Conservation (phyloP, 1,284 basidiomycete species). For the Papiliotrema fonsecae region DNA sequence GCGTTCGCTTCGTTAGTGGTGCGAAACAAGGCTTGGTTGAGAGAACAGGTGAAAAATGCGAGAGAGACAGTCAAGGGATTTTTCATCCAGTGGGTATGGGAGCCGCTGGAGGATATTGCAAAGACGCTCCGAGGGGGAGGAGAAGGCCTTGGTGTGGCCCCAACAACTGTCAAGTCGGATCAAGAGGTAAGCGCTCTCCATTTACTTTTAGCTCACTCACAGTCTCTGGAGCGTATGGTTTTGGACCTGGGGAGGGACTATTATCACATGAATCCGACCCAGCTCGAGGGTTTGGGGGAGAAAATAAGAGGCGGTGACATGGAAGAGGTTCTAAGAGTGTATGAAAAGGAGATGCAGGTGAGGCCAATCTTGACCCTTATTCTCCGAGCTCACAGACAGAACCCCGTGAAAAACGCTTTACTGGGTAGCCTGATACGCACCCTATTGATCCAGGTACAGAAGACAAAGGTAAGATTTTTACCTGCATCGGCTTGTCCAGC, state of each 20-base stretch:
- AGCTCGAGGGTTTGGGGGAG: conserved; percentile 61
- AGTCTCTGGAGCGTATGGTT: conserved; percentile 93
- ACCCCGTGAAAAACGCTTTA: conserved; percentile 74
- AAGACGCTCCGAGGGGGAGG: conserved; percentile 63
- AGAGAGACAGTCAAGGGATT: conserved; percentile 70
- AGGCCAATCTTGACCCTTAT: conserved; percentile 10
- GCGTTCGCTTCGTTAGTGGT: conserved; percentile 19
- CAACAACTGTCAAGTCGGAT: conserved; percentile 45
- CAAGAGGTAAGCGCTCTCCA: conserved; percentile 26
- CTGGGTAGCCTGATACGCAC: conserved; percentile 78
- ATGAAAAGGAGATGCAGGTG: conserved; percentile 83
- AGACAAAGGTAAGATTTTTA: conserved; percentile 69
- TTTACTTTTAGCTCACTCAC: conserved; percentile 5
- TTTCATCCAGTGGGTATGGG: conserved; percentile 76
- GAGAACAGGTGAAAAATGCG: conserved; percentile 58
- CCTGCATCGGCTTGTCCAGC: conserved; percentile 1
- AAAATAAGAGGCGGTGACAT: conserved; percentile 78
- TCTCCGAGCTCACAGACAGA: conserved; percentile 33
- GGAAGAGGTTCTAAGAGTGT: conserved; percentile 79
- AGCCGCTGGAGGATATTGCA: conserved; percentile 76
- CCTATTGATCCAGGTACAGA: conserved; percentile 90
- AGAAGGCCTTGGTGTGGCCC: conserved; percentile 52
- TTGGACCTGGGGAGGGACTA: conserved; percentile 77
- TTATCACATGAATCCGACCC: conserved; percentile 51
- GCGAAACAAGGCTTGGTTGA: conserved; percentile 45